Percentiles rank a stretch among this genome's conserved stretches.
These are phyloP conservation scores for Quercus tomentella DNA, from an alignment of 331 rosid species.

Conservation along the genomic window DNA sequence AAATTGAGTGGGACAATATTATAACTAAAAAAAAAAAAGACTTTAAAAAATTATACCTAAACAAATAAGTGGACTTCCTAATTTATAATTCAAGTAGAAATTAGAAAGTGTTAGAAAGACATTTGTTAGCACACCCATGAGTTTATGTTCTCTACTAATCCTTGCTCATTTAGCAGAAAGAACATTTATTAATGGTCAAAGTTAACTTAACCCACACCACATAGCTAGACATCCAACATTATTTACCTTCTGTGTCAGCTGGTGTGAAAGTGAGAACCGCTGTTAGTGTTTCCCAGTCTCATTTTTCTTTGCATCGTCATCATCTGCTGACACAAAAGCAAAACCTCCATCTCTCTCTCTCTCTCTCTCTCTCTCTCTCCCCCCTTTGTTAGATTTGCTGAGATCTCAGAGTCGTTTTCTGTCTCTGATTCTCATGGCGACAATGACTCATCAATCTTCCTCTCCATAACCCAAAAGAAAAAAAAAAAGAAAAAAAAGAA, in stretches of 20 bases:
- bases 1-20: no score
- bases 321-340: neutral
- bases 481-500: neutral
- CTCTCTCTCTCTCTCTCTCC: neutral
- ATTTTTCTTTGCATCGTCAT: neutral
- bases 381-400: constrained; percentile 18
- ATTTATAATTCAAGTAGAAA: no score
- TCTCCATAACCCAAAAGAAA: neutral
- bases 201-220: neutral
- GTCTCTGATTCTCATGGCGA: constrained; percentile 60
- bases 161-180: no score
- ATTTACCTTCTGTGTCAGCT: neutral
- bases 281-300: neutral
- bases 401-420: constrained; percentile 47
- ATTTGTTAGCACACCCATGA: neutral
- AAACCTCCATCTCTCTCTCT: neutral
- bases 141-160: no score
- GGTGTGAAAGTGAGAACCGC: neutral
- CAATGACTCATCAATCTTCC: constrained; percentile 48
- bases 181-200: neutral
- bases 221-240: neutral
- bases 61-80: no score
- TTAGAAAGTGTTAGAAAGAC: no score
- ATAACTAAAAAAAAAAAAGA: no score
- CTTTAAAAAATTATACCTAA: no score